Base-by-base conservation (phyloP, 768 basidiomycete species). In the Sporobolomyces pararoseus region DNA sequence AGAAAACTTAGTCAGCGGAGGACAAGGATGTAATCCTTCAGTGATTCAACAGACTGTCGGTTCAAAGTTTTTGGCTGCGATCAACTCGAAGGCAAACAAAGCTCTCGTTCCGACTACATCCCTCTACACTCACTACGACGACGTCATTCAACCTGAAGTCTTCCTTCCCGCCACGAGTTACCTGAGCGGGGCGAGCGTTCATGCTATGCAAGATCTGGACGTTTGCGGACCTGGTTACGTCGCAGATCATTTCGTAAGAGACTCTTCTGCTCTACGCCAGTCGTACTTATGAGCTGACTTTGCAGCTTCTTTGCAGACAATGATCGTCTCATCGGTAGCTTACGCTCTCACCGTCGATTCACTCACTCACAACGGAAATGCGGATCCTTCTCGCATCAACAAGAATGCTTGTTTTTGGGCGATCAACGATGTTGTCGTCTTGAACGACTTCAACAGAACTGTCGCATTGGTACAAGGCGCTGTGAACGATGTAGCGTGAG, bases 131-230 rank as follows among this genome's bases (percentile, higher is more conserved):
- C 42, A 49, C 61, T 74, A 65, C 34, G 78, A 78, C 73, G 75
- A 79, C 25, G 74, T 78, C 21, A 73, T 78, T 49, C 74, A 74
- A 47, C 76, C 77, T 23, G 73, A 79, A 52, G 35, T 72, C 29
- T 25, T 34, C 46, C 52, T 67, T 12, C 66, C 52, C 12, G 64
- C 76, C 0, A 75, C 77, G 12, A 69, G 67, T 31, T 54, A 32
- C 1, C 66, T 79, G 1, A 46, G 49, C 19, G 76, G 76, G 27
- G 68, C 75, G 16, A 27, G 53, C 10, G 61, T 64, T 23, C 61
- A 68, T 31, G 44, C 63, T 1, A 35, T 76, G 0, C 75, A 77
- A 29, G 66, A 67, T 16, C 23, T 71, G 52, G 35, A 71, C 35
- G 42, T 73, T 7, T 77, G 77, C 50, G 71, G 74, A 1, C 47